Conservation (phyloP, 768 basidiomycete genomes). For the Naematelia encephala region DNA sequence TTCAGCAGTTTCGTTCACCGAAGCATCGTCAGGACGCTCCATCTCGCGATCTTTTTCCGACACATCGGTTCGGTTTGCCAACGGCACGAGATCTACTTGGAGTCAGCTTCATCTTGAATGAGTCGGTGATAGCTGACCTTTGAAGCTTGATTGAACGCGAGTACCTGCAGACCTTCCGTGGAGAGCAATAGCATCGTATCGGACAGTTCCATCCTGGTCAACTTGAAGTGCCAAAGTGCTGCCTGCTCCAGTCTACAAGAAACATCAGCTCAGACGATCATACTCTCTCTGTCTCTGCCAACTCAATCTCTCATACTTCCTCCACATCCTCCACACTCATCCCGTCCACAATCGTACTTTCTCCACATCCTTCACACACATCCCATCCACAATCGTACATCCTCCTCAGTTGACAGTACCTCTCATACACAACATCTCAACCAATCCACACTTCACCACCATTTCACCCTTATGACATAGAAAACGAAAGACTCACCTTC, state of each 20-base stretch:
- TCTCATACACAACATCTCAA: too few relatives aligned
- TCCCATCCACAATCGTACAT: too few relatives aligned
- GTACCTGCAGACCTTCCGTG: slow-evolving; percentile 88
- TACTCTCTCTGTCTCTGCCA: too few relatives aligned
- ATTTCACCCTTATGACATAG: background rate
- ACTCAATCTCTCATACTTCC: too few relatives aligned
- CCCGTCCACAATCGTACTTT: too few relatives aligned
- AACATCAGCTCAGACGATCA: background rate
- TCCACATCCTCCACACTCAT: too few relatives aligned
- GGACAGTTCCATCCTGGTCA: slow-evolving; percentile 91
- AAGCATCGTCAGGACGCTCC: slow-evolving; percentile 92
- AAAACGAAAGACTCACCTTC: slow-evolving; percentile 60
- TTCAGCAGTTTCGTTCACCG: slow-evolving; percentile 85
- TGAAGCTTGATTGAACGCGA: slow-evolving; percentile 89
- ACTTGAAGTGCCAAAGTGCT: slow-evolving; percentile 96
- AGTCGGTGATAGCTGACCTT: slow-evolving; percentile 51
- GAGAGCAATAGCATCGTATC: slow-evolving; percentile 93
- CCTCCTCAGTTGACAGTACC: too few relatives aligned
- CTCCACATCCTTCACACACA: too few relatives aligned
- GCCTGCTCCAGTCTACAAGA: slow-evolving; percentile 71
- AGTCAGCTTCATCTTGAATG: background rate
- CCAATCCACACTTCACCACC: too few relatives aligned
- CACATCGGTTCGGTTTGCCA: slow-evolving; percentile 82
- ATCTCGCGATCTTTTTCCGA: slow-evolving; percentile 67
- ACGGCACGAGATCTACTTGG: slow-evolving; percentile 77